Percentiles rank a stretch among this genome's conserved stretches.
These are phyloP conservation scores for Yamadazyma siamensis DNA, from an alignment of 1,139 yeast species.

Conservation along the genomic window DNA sequence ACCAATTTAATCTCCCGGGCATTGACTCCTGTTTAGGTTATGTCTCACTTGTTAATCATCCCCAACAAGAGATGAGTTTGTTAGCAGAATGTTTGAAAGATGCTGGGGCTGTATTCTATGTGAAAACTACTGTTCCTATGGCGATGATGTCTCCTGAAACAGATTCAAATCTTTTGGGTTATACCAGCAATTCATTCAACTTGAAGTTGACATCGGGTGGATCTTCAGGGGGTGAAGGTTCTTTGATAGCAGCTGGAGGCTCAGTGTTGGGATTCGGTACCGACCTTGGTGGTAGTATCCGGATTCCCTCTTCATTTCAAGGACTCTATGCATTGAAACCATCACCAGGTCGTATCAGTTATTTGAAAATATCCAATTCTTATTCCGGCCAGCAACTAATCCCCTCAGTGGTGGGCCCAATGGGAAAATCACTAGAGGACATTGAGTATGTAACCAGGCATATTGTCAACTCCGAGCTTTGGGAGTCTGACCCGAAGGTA, in stretches of 20 bases:
- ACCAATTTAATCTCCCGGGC: conserved; percentile 46
- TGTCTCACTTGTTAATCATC: conserved; percentile 27
- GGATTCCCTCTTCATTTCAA: conserved; percentile 16
- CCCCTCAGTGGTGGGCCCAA: conserved; percentile 21
- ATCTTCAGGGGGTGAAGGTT: conserved; percentile 63
- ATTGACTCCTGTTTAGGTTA: conserved; percentile 44
- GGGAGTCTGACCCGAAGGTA: conserved; percentile 14
- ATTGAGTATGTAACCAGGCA: conserved; percentile 19
- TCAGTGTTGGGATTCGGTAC: conserved; percentile 41
- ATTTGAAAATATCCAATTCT: conserved; percentile 12
- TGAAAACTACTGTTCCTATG: conserved; percentile 58
- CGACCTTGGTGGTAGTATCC: conserved; percentile 20
- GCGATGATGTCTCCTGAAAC: conserved; percentile 56
- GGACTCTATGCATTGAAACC: conserved; percentile 18
- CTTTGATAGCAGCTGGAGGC: conserved; percentile 47
- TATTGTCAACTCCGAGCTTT: conserved; percentile 16
- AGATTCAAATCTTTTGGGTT: conserved; percentile 42
- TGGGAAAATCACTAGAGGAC: conserved; percentile 20
- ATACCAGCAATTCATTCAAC: conserved; percentile 47
- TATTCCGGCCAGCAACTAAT: conserved; percentile 20
- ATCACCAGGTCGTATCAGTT: conserved; percentile 12
- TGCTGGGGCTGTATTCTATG: conserved; percentile 54
- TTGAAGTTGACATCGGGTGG: conserved; percentile 50
- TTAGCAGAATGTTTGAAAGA: conserved; percentile 39
- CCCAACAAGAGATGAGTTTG: conserved; percentile 32